Conservation (phyloP, 768 basidiomycete genomes). For the Mycena maculata region DNA sequence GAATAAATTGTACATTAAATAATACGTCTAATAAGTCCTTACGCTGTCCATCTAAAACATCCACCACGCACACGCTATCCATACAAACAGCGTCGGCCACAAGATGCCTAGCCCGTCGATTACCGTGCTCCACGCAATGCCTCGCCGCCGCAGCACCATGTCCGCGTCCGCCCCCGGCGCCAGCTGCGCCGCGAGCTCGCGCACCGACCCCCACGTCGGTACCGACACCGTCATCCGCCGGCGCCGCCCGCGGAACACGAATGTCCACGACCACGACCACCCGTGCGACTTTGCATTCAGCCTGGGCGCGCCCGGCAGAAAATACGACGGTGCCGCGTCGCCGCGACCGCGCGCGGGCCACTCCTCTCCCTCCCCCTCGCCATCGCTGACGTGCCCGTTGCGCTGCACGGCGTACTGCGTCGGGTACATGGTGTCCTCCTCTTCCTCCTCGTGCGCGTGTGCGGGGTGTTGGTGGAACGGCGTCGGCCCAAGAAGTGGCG, state of each 20-base stretch:
- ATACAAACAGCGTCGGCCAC: conserved; percentile 50
- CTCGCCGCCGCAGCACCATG: conserved; percentile 39
- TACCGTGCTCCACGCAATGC: conserved; percentile 48
- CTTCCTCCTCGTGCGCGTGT: conserved; percentile 57
- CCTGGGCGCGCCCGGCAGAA: conserved; percentile 53
- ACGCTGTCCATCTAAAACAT: conserved; percentile 37
- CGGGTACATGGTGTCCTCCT: conserved; percentile 61
- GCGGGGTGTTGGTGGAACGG: conserved; percentile 32
- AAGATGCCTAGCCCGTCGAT: conserved; percentile 54
- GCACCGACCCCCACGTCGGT: conserved; percentile 48
- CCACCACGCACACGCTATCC: conserved; percentile 54
- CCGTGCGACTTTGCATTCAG: conserved; percentile 38
- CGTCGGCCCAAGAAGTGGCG: conserved; percentile 47
- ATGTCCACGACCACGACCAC: conserved; percentile 63
- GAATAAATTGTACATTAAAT: conserved; percentile 21
- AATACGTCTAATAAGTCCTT: conserved; percentile 22
- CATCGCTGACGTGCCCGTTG: conserved; percentile 47
- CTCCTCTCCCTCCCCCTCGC: conserved; percentile 39
- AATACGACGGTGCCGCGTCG: conserved; percentile 43
- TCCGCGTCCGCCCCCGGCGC: conserved; percentile 28
- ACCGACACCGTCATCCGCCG: conserved; percentile 63
- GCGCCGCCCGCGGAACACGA: conserved; percentile 64
- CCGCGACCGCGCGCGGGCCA: conserved; percentile 50
- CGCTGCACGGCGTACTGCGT: conserved; percentile 59
- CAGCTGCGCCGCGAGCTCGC: conserved; percentile 31